phyloP scores from a whole-genome alignment of 2,329 filamentous ascomycete genomes.

The Helotiales sp. region DNA sequence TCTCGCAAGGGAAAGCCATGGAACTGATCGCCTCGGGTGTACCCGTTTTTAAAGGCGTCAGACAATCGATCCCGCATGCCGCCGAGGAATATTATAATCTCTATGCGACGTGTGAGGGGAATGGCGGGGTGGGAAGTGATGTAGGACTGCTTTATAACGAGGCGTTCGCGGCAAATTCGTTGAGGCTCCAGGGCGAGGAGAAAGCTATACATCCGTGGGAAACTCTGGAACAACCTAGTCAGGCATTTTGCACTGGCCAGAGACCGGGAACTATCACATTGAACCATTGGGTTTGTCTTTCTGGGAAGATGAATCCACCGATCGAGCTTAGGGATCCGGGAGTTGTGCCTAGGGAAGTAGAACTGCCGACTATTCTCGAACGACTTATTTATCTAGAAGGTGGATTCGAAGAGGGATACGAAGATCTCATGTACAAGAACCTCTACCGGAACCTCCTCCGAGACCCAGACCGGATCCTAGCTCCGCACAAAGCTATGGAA shows the following conservation, averaged over 20 bases:
- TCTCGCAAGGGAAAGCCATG: conserved; percentile 59
- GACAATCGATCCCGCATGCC: conserved; percentile 56
- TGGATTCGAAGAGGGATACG: conserved; percentile 59
- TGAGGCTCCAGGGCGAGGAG: conserved; percentile 30
- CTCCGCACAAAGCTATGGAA: conserved; percentile 67
- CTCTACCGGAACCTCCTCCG: conserved; percentile 72
- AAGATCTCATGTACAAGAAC: conserved; percentile 63
- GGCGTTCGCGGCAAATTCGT: conserved; percentile 28
- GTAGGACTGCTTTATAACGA: conserved; percentile 28
- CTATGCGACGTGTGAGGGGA: conserved; percentile 57
- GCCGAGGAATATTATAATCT: conserved; percentile 61
- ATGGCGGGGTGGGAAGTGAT: conserved; percentile 41
- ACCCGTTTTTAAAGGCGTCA: conserved; percentile 60
- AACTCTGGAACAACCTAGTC: conserved; percentile 75
- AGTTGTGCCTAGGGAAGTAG: conserved; percentile 63
- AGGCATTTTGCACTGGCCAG: conserved; percentile 68
- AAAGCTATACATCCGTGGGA: conserved; percentile 60
- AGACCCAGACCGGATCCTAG: conserved; percentile 66
- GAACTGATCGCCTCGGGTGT: conserved; percentile 63
- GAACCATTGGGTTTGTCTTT: conserved; percentile 69
- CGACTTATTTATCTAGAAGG: conserved; percentile 63
- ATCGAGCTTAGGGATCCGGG: conserved; percentile 64
- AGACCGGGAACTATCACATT: conserved; percentile 73
- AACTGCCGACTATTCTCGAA: conserved; percentile 60
- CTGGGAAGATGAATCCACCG: conserved; percentile 59